Evolutionary conservation across 164 flowering plant species (phyloP), one percentile per base, ranked within the genome.

Genomic region (Paratinospora sagittata): DNA sequence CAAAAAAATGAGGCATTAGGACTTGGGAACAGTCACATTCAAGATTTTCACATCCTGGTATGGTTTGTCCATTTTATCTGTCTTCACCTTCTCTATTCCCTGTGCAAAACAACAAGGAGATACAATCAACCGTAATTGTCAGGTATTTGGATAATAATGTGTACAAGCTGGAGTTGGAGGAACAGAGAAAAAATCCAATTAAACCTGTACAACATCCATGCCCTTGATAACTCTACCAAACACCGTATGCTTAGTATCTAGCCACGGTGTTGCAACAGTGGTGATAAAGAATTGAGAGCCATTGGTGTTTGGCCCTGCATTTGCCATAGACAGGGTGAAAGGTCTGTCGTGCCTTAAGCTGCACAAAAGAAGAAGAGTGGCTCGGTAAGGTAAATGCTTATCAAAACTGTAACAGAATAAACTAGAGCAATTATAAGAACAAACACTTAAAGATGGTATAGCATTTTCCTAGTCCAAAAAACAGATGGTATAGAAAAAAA

Each of bases 191-290:
- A 77, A 30, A 14, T 17, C n/a, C 34, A 69, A 74, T 5, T 8
- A 10, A 88, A 93, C 99, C 97, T 96, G 99, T 63, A 93, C 97
- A 55, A 93, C 98, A 81, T 96, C 99, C 98, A 96, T 93, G 63
- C 99, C 99, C 78, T 96, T 96, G 2, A 84, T 75, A 33, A 96
- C 98, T 84, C 99, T 84, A 58, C 98, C 97, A 80, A 93, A 96
- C 64, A 93, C 99, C 0, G 98, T 96, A 73, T 96, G 99, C 84
- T 90, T 93, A 75, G 88, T 96, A 81, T 96, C 98, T 76, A 96
- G 80, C 99, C 99, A 93, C 37, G 98, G 96, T 12, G 99, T 93
- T 43, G 99, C 99, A 52, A 96, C 98, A 45, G 98, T 96, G 63
- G 99, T 96, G 64, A 96, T 85, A 74, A 93, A 96, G 74, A 96